Base-by-base conservation (phyloP, 305 asterid genomes). In the Rubia tinctorum region DNA sequence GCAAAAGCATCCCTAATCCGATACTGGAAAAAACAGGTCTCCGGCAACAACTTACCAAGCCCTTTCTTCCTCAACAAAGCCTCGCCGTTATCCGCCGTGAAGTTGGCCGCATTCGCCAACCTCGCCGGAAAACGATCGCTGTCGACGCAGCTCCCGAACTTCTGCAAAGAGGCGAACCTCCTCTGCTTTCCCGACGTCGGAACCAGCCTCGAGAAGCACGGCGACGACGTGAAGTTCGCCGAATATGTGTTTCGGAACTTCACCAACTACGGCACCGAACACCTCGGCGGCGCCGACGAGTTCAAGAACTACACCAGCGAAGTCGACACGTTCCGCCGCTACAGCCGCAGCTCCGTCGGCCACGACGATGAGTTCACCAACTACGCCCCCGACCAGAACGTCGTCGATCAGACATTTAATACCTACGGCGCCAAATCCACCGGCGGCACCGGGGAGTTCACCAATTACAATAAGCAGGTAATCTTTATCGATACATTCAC, bases 1-100 rank as follows among this genome's bases (percentile, higher is more conserved):
- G 95, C 97, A 0, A 88, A 76, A 78, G 93, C 89, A 0, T 87
- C 84, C 13, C 40, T 82, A 67, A 76, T 85, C 66, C 93, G 97
- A 2, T 92, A 92, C 84, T 90, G 96, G 97, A 90, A 75, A 68
- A 88, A 84, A 69, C 91, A 87, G 79, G 81, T 92, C 85, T 86
- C 95, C n/a, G 64, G 64, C 34, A 86, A 80, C 77, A 85, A 83
- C 40, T 85, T 85, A 22, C 91, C 93, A 8, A 82, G 82, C 76
- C 91, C 97, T 42, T 80, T 91, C 69, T 72, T 91, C 65, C 82
- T 91, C 11, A 71, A 81, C 82, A 88, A 88, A 20, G 96, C 97
- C 15, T 91, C 97, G 42, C 97, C 96, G 68, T 73, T 91, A 37
- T 84, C 27, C 70, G 88, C 91, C 56, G 83, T 79, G 42, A 82